A percentile compares a stretch with the other conserved stretches of the same genome.
phyloP scores from a whole-genome alignment of 768 basidiomycete genomes.

The Mrakia hoshinonis region DNA sequence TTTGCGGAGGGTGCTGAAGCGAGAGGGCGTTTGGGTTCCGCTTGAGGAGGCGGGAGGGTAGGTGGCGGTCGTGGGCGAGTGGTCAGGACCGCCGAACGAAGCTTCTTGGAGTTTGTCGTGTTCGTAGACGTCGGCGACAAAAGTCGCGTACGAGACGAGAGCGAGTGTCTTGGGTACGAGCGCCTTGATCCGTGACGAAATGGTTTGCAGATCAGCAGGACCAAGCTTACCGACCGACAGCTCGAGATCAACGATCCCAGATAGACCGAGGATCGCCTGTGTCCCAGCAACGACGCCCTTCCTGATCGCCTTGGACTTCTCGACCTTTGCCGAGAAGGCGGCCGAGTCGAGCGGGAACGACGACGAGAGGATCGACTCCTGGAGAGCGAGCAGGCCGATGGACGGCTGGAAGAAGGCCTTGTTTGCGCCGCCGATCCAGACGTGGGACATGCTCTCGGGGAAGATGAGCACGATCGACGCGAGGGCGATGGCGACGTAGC shows the following conservation, averaged over 20 bases:
- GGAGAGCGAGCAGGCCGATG: slow-evolving; percentile 33
- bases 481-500: slow-evolving; percentile 49
- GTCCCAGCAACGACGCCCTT: slow-evolving; percentile 32
- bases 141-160: slow-evolving; percentile 9
- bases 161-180: slow-evolving; percentile 9
- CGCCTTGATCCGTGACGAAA: slow-evolving; percentile 7
- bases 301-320: slow-evolving; percentile 31
- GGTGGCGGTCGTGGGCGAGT: neutral
- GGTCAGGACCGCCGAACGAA: neutral
- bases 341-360: slow-evolving; percentile 31
- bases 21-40: neutral
- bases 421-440: slow-evolving; percentile 32
- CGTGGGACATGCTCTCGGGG: slow-evolving; percentile 50
- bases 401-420: slow-evolving; percentile 36
- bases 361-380: slow-evolving; percentile 34
- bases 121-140: neutral
- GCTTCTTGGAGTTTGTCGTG: neutral
- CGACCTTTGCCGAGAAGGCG: slow-evolving; percentile 33
- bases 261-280: slow-evolving; percentile 33
- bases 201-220: slow-evolving; percentile 35
- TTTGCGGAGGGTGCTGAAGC: slow-evolving; percentile 26
- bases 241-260: slow-evolving; percentile 38
- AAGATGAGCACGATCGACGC: slow-evolving; percentile 48
- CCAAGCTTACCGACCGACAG: slow-evolving; percentile 37
- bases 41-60: neutral